Evolutionary conservation across 2,329 filamentous ascomycete genomes (phyloP).

Genomic region (Claviceps sp.): DNA sequence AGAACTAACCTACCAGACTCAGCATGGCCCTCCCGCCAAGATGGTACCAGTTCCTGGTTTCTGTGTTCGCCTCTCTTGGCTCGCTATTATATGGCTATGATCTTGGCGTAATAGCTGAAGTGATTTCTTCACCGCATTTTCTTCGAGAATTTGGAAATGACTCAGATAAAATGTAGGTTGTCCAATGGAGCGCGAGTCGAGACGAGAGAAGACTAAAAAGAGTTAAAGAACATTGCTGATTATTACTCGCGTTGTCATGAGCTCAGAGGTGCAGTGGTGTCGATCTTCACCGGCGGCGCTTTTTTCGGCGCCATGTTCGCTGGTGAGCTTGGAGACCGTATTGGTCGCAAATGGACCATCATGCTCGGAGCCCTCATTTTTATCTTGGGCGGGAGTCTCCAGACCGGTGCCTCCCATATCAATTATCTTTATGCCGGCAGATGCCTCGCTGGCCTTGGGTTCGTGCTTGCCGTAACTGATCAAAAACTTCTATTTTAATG

Average conservation of each 20-base stretch:
- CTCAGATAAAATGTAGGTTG: not conserved
- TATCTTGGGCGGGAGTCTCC: not conserved
- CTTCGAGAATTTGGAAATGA: not conserved
- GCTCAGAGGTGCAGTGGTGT: not conserved
- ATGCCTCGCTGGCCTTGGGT: not conserved
- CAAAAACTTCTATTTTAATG: not conserved
- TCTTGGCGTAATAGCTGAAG: not conserved
- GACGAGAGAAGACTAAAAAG: not conserved
- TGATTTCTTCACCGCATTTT: not conserved
- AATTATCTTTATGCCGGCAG: not conserved
- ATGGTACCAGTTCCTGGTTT: not conserved
- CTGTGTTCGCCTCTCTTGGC: not conserved
- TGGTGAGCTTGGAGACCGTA: not conserved
- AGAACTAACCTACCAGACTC: not conserved
- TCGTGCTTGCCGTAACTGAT: not conserved
- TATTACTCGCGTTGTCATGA: not conserved
- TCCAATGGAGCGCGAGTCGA: not conserved
- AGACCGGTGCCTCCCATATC: not conserved
- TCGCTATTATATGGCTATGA: not conserved
- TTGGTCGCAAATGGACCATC: not conserved
- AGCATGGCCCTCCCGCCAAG: not conserved
- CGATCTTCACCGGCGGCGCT: not conserved
- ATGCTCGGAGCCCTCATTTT: not conserved
- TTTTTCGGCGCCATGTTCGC: slow-evolving; percentile 1
- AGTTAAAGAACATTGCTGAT: not conserved